A percentile compares a stretch with the other conserved stretches of the same genome.
phyloP scores from a whole-genome alignment of 306 rosid genomes.

The Rosa chinensis region DNA sequence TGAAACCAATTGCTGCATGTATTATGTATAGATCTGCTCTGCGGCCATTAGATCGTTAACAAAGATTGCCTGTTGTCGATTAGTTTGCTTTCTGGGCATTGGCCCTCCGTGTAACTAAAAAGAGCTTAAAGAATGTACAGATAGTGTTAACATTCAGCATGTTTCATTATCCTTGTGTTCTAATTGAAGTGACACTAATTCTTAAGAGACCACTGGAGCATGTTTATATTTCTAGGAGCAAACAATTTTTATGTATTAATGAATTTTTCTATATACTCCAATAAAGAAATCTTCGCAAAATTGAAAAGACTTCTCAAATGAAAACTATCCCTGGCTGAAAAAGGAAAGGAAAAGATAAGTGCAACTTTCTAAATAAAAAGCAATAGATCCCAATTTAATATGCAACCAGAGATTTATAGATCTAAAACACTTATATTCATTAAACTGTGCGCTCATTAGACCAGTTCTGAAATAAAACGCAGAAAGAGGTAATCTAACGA shows the following conservation, averaged over 20 bases:
- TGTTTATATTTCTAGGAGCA: background rate
- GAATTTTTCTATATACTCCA: background rate
- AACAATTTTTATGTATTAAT: background rate
- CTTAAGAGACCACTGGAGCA: background rate
- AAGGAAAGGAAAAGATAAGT: background rate
- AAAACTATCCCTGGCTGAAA: background rate
- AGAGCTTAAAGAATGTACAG: background rate
- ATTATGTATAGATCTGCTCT: background rate
- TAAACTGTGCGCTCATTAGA: slow-evolving; percentile 18
- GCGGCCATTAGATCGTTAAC: background rate
- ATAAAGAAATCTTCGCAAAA: background rate
- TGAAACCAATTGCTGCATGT: too few species aligned
- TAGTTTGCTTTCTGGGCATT: background rate
- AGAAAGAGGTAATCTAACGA: background rate
- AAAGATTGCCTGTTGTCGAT: background rate
- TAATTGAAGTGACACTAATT: background rate
- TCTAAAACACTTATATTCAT: slow-evolving; percentile 23
- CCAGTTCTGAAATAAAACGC: slow-evolving; percentile 7
- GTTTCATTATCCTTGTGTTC: background rate
- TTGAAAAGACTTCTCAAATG: background rate
- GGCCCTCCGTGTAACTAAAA: background rate
- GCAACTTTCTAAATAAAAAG: background rate
- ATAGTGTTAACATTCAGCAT: background rate
- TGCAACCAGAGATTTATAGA: background rate
- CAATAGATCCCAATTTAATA: background rate